Percentiles rank a stretch among this genome's conserved stretches.
Conservation (phyloP, 2,329 filamentous ascomycete species). For the Xylariales sp. region DNA sequence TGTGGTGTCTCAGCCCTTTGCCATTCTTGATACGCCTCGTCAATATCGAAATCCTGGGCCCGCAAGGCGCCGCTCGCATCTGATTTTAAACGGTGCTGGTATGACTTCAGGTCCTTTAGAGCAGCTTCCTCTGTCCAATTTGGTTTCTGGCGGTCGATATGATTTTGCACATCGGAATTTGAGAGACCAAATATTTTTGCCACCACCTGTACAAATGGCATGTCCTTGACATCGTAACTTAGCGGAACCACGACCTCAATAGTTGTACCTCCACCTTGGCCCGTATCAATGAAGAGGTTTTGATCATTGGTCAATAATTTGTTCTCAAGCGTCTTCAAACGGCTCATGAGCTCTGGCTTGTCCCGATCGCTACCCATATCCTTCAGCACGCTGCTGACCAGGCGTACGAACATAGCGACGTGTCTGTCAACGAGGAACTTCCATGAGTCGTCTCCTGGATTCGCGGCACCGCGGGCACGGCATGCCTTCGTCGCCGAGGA, state of each 20-base stretch:
- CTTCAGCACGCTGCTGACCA: constrained; percentile 74
- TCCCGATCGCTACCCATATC: constrained; percentile 83
- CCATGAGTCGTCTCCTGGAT: constrained; percentile 79
- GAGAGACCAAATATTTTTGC: constrained; percentile 79
- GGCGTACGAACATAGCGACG: constrained; percentile 86
- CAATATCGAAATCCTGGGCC: constrained; percentile 81
- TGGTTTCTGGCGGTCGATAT: constrained; percentile 76
- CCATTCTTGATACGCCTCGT: constrained; percentile 86
- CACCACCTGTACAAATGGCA: constrained; percentile 87
- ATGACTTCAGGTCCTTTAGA: constrained; percentile 84
- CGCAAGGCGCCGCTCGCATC: constrained; percentile 73
- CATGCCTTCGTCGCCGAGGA: constrained; percentile 90
- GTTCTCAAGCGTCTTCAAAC: constrained; percentile 78
- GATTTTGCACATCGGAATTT: constrained; percentile 74
- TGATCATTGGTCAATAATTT: constrained; percentile 93
- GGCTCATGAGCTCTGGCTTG: constrained; percentile 74
- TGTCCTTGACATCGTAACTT: constrained; percentile 92
- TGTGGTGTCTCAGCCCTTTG: constrained; percentile 84
- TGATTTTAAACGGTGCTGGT: constrained; percentile 82
- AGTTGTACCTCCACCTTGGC: constrained; percentile 57
- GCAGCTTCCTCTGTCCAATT: constrained; percentile 91
- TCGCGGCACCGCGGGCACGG: constrained; percentile 60
- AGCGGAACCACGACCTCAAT: constrained; percentile 79
- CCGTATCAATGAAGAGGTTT: constrained; percentile 66
- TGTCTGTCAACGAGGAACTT: constrained; percentile 91